Percentiles rank a stretch among this genome's conserved stretches.
Evolutionary conservation across 2,329 filamentous ascomycete genomes (phyloP).

Genomic region (Fusarium secorum): DNA sequence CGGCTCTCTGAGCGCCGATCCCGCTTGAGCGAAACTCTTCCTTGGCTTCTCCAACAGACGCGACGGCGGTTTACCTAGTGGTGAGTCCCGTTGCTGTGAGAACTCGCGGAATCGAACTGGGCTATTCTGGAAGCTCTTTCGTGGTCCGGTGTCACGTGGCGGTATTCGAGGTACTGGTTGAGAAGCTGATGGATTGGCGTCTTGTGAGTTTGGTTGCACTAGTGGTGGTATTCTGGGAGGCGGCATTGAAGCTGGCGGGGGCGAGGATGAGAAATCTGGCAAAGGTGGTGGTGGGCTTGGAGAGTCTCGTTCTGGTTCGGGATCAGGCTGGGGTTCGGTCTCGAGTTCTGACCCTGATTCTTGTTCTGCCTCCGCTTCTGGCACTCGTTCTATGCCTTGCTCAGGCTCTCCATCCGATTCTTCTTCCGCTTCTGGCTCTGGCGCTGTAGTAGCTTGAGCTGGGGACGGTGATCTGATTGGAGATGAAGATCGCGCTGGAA

Average conservation of each 20-base stretch:
- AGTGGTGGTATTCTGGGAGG: slow-evolving; percentile 23
- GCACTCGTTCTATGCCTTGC: not conserved
- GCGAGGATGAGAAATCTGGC: slow-evolving; percentile 5
- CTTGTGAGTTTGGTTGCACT: not conserved
- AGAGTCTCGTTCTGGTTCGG: not conserved
- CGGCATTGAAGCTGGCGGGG: slow-evolving; percentile 24
- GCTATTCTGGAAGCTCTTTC: slow-evolving; percentile 66
- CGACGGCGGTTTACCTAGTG: slow-evolving; percentile 55
- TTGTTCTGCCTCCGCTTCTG: not conserved
- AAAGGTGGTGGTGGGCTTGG: slow-evolving; percentile 1
- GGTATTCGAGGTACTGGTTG: slow-evolving; percentile 24
- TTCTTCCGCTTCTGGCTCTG: not conserved
- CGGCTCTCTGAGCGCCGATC: not conserved
- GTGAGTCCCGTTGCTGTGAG: slow-evolving; percentile 54
- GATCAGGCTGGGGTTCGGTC: not conserved
- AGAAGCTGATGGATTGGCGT: slow-evolving; percentile 5
- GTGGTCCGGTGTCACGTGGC: slow-evolving; percentile 61
- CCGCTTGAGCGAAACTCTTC: slow-evolving; percentile 5
- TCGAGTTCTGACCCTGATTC: not conserved
- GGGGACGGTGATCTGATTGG: not conserved
- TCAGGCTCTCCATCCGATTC: not conserved
- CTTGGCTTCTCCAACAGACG: slow-evolving; percentile 34
- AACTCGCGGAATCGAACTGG: slow-evolving; percentile 57
- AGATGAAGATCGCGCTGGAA: not conserved
- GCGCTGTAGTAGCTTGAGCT: not conserved